Percentiles rank a stretch among this genome's conserved stretches.
These are phyloP conservation scores for Dujonia santamariae DNA, from an alignment of 1,139 yeast species.

Conservation along the genomic window DNA sequence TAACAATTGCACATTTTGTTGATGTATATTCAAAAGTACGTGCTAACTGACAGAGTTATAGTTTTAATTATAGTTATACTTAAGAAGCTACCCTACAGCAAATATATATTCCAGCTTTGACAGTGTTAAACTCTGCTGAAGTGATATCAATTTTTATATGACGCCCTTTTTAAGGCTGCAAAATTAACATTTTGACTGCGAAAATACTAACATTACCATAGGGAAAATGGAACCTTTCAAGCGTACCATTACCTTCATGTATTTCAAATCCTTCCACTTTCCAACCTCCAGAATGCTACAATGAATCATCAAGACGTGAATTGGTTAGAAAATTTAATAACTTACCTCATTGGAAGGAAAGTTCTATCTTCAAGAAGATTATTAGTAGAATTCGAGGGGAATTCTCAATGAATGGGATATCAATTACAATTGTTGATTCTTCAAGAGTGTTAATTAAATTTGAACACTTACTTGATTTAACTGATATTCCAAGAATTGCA, in stretches of 20 bases:
- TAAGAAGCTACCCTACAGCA: too few species aligned
- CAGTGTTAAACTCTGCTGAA: too few species aligned
- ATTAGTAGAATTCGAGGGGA: constrained; percentile 31
- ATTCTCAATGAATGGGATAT: constrained; percentile 48
- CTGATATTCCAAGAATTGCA: constrained; percentile 50
- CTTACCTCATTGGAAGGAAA: constrained; percentile 51
- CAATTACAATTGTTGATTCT: constrained; percentile 55
- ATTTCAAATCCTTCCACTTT: constrained; percentile 42
- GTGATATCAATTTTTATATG: too few species aligned
- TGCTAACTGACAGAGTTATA: too few species aligned
- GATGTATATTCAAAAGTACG: constrained; percentile 53
- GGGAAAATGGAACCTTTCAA: constrained; percentile 58
- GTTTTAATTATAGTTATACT: too few species aligned
- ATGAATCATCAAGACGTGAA: constrained; percentile 39
- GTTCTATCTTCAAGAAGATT: constrained; percentile 34
- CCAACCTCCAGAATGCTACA: constrained; percentile 57
- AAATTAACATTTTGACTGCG: constrained; percentile 2
- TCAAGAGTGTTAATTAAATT: constrained; percentile 47
- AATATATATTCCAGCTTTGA: too few species aligned
- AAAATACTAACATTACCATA: constrained; percentile 18
- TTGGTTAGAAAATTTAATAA: constrained; percentile 40
- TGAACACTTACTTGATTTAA: constrained; percentile 43
- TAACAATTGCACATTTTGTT: constrained; percentile 58
- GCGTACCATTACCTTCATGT: constrained; percentile 55
- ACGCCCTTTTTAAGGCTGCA: too few species aligned